Evolutionary conservation across 1,139 yeast species (phyloP).

Genomic region (Lodderomyces jiufengensis): DNA sequence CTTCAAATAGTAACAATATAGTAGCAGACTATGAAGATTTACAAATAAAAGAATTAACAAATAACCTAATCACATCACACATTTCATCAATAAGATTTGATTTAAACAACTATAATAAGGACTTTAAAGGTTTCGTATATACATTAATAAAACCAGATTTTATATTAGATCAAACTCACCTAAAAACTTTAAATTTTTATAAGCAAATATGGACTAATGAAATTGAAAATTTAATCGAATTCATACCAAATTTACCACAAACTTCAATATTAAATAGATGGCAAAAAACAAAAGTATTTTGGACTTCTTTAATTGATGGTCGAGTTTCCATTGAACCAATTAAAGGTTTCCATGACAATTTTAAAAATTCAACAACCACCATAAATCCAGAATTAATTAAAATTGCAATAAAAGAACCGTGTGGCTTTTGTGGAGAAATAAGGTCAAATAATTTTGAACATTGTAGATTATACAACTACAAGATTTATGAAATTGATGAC

Average conservation of each 20-base stretch:
- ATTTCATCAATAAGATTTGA: conserved; percentile 60
- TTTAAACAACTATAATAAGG: conserved; percentile 39
- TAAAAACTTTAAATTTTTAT: conserved; percentile 59
- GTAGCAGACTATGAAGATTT: conserved; percentile 7
- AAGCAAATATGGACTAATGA: conserved; percentile 71
- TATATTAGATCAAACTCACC: conserved; percentile 34
- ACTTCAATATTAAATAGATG: conserved; percentile 41
- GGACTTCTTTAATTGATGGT: conserved; percentile 73
- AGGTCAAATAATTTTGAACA: conserved; percentile 69
- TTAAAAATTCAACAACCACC: neutral
- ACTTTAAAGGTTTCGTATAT: conserved; percentile 38
- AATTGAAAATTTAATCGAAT: conserved; percentile 56
- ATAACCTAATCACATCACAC: conserved; percentile 48
- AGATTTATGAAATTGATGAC: conserved; percentile 26
- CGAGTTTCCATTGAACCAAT: conserved; percentile 83
- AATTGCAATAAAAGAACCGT: conserved; percentile 69
- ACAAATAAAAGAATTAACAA: conserved; percentile 20
- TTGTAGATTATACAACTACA: conserved; percentile 71
- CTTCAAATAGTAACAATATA: neutral
- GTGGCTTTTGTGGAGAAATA: conserved; percentile 79
- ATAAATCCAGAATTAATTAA: conserved; percentile 35
- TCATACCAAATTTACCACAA: conserved; percentile 32
- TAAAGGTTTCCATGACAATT: conserved; percentile 68
- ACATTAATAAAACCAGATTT: conserved; percentile 34
- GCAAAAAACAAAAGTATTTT: conserved; percentile 50